These are phyloP conservation scores for Aureobasidium leucospermi DNA, from an alignment of 2,329 filamentous ascomycete genomes.

Conservation along the genomic window DNA sequence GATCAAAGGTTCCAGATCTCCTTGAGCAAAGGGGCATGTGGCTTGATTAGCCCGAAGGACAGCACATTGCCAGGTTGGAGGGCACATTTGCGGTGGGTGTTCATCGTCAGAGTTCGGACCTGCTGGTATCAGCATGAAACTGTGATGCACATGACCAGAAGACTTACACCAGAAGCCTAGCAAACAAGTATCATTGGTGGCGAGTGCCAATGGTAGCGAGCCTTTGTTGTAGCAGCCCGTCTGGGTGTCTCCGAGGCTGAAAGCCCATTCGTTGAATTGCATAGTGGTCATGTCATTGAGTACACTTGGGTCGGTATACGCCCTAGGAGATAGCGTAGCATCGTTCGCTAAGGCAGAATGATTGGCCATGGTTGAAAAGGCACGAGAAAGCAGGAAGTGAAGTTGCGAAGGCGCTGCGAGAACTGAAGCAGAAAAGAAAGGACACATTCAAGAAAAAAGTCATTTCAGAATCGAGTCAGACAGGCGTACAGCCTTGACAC, in stretches of 20 bases:
- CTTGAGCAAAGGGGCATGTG: slow-evolving; percentile 27
- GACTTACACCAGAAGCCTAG: slow-evolving; percentile 23
- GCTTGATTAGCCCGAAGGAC: slow-evolving; percentile 17
- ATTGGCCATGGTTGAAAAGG: background rate
- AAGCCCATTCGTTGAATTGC: slow-evolving; percentile 19
- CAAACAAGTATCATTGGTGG: slow-evolving; percentile 24
- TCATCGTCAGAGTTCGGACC: slow-evolving; percentile 12
- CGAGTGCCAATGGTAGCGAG: slow-evolving; percentile 24
- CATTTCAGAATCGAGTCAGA: background rate
- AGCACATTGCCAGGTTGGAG: slow-evolving; percentile 22
- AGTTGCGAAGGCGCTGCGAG: background rate
- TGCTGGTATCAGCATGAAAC: background rate
- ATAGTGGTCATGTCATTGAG: slow-evolving; percentile 20
- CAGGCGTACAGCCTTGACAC: background rate
- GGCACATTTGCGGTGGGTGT: slow-evolving; percentile 27
- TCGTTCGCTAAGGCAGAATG: background rate
- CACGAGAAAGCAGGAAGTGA: background rate
- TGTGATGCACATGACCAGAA: background rate
- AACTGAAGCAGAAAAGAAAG: background rate
- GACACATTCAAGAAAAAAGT: background rate
- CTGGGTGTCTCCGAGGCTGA: slow-evolving; percentile 18
- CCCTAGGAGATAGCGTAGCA: background rate
- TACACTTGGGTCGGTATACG: background rate
- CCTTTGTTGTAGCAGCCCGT: slow-evolving; percentile 22
- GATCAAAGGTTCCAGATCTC: slow-evolving; percentile 43